phyloP scores from a whole-genome alignment of 441 rosid species.

The Populus hybrid region DNA sequence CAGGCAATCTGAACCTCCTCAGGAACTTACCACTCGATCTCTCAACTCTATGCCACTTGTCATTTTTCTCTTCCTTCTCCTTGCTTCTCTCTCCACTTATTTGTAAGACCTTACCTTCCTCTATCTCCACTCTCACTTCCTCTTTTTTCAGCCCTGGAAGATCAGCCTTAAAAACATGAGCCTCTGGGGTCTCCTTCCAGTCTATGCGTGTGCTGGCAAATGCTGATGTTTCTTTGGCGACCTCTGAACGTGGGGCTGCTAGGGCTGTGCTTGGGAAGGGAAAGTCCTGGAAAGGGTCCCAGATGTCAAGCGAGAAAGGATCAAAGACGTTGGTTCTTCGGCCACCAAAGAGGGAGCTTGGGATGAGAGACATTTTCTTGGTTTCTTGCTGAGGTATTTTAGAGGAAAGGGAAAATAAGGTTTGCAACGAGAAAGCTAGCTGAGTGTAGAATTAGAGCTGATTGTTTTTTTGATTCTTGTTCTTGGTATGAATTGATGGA shows the following conservation, averaged over 20 bases:
- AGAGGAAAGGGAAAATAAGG: not conserved
- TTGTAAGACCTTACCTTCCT: conserved; percentile 25
- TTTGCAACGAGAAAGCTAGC: accelerated
- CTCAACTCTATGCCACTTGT: conserved; percentile 34
- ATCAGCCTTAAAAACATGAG: conserved; percentile 28
- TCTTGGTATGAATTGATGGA: not conserved
- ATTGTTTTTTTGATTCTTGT: not conserved
- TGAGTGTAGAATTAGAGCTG: not conserved
- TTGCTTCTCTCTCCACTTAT: conserved; percentile 31
- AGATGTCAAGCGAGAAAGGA: too few species aligned
- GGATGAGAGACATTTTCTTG: too few species aligned
- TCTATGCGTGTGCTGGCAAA: conserved; percentile 28
- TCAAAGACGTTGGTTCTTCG: too few species aligned
- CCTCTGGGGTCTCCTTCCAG: conserved; percentile 39
- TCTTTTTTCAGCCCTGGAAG: conserved; percentile 21
- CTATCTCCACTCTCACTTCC: too few species aligned
- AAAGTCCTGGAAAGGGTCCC: too few species aligned
- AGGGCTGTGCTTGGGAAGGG: not conserved
- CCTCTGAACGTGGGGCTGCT: not conserved
- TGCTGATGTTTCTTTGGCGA: conserved; percentile 14
- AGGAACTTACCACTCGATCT: conserved; percentile 31
- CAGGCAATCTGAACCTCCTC: conserved; percentile 24
- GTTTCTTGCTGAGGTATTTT: not conserved
- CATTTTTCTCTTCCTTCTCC: conserved; percentile 23
- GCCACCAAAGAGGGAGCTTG: too few species aligned